phyloP scores from a whole-genome alignment of 768 basidiomycete genomes.

The Suillus bovinus region DNA sequence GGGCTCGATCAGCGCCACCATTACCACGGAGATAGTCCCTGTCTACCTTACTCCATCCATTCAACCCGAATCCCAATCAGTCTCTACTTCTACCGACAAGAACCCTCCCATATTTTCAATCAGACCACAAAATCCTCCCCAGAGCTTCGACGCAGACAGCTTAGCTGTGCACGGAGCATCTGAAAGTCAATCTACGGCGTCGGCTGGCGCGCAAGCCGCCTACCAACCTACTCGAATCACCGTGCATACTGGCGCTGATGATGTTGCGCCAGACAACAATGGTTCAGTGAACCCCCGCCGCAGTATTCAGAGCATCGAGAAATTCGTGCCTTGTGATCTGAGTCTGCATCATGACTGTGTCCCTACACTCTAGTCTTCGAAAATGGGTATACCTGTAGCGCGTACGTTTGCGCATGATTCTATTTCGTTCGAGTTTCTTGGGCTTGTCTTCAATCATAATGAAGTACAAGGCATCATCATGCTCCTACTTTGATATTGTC shows the following conservation, averaged over 20 bases:
- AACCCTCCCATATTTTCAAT: not conserved
- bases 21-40: conserved; percentile 27
- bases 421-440: no score
- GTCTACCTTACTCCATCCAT: conserved; percentile 15
- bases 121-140: conserved; percentile 13
- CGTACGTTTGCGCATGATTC: no score
- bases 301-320: conserved; percentile 61
- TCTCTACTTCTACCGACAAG: not conserved
- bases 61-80: conserved; percentile 2
- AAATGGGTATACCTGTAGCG: no score
- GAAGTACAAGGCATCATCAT: not conserved
- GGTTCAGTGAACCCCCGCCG: conserved; percentile 76
- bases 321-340: not conserved
- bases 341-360: no score
- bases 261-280: conserved; percentile 43
- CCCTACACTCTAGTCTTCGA: not conserved
- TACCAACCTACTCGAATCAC: conserved; percentile 57
- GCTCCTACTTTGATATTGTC: not conserved
- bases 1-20: conserved; percentile 30
- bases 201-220: conserved; percentile 46
- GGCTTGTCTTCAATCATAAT: no score
- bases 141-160: conserved; percentile 19
- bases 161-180: conserved; percentile 18
- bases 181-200: conserved; percentile 24
- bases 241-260: conserved; percentile 70